A percentile compares a stretch with the other conserved stretches of the same genome.
Conservation (phyloP, 2,329 filamentous ascomycete genomes). For the Juglanconis juglandina region DNA sequence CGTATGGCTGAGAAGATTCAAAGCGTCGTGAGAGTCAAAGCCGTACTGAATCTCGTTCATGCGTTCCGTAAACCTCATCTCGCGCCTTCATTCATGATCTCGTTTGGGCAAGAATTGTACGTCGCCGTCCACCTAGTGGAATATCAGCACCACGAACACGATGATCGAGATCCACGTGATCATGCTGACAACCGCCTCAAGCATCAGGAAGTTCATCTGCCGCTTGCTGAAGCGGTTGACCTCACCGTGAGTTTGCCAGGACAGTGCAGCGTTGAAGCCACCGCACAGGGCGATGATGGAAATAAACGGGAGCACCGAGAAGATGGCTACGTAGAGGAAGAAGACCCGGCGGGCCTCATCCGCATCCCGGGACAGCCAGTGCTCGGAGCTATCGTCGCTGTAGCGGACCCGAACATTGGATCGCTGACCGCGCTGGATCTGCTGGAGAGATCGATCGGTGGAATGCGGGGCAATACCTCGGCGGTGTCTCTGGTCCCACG, state of each 20-base stretch:
- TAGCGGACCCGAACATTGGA: background rate
- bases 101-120: background rate
- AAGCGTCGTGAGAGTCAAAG: too few relatives aligned
- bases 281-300: conserved; percentile 42
- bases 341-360: conserved; percentile 31
- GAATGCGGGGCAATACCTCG: conserved; percentile 5
- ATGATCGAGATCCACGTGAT: conserved; percentile 17
- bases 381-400: conserved; percentile 13
- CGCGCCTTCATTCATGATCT: too few relatives aligned
- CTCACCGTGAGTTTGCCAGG: conserved; percentile 48
- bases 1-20: too few relatives aligned
- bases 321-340: conserved; percentile 36
- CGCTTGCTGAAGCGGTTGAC: conserved; percentile 35
- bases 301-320: conserved; percentile 47
- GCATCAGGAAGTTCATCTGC: conserved; percentile 34
- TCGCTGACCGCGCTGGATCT: conserved; percentile 18
- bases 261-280: conserved; percentile 42
- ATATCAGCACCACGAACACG: conserved; percentile 19
- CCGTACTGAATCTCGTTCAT: too few relatives aligned
- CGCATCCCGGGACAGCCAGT: conserved; percentile 26
- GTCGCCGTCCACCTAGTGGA: background rate
- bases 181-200: conserved; percentile 28
- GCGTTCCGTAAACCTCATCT: too few relatives aligned
- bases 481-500: conserved; percentile 23
- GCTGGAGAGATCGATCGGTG: conserved; percentile 15